Evolutionary conservation across 2,329 filamentous ascomycete species (phyloP), one percentile per base, ranked within the genome.

Genomic region (Xylariomycetidae sp.): DNA sequence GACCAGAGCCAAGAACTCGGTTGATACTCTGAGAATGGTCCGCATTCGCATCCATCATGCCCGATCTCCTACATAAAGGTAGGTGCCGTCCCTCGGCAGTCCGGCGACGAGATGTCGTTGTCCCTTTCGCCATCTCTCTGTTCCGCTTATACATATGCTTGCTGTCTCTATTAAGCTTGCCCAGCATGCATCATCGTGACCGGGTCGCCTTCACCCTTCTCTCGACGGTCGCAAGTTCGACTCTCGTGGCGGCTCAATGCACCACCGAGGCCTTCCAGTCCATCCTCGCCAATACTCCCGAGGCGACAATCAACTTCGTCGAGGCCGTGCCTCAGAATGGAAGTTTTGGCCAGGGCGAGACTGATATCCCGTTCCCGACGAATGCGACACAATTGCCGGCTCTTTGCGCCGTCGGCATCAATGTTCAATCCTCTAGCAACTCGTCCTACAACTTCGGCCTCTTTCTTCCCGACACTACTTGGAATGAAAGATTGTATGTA

Each of bases 361-460:
- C 30, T 4, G 35, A 51, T 15, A 20, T 47, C 19, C 34, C 46
- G 8, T 52, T 49, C 25, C 48, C 53, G 3, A 11, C 5, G 0
- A 51, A 51, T 27, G 49, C 46, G 19, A 56, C 51, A 3, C 36
- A 38, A 12, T 28, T 56, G n/a, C 49, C 50, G 2, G 47, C 53
- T 4, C 40, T 57, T 13, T 57, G 53, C 25, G 50, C 52, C 5
- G 48, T 56, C n/a, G 34, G 38, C 4, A 42, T 57, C 36, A 56
- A 56, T 16, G 46, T 57, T 26, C 51, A 51, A 41, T 50, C 51
- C 5, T 54, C 51, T 3, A 37, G 34, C 14, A 52, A 34, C 33
- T 49, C 50, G 6, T 53, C 51, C 15, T 54, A 54, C 19, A 53
- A 54, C 37, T 57, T 57, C 25, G 53, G 51, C 12, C 39, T 57